A percentile compares a stretch with the other conserved stretches of the same genome.
Evolutionary conservation across 1,284 basidiomycete genomes (phyloP).

Genomic region (Ustilago hordei): DNA sequence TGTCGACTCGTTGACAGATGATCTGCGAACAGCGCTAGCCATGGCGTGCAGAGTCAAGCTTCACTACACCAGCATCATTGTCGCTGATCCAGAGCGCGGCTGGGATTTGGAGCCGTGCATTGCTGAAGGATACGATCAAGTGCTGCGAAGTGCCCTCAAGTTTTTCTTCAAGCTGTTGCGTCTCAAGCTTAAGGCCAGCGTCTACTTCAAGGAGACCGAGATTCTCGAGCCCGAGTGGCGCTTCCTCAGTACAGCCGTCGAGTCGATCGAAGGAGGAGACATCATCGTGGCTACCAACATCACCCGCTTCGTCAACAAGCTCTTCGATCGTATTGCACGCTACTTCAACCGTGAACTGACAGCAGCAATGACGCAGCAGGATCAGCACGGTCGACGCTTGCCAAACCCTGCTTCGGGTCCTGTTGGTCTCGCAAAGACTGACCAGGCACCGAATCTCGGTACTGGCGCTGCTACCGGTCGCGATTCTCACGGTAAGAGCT

Average conservation of each 20-base stretch:
- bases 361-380: conserved; percentile 73
- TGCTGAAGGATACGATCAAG: conserved; percentile 87
- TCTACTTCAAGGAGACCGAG: conserved; percentile 98
- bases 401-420: conserved; percentile 41
- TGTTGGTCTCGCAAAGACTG: conserved; percentile 33
- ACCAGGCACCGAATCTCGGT: conserved; percentile 18
- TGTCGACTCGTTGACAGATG: conserved; percentile 94
- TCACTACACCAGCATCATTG: conserved; percentile 89
- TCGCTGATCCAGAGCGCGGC: conserved; percentile 83
- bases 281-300: conserved; percentile 79
- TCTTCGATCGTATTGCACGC: conserved; percentile 80
- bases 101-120: conserved; percentile 92
- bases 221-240: conserved; percentile 96
- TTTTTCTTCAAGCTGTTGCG: conserved; percentile 95
- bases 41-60: conserved; percentile 93
- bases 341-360: conserved; percentile 94
- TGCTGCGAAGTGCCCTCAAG: conserved; percentile 86
- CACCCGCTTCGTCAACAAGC: conserved; percentile 66
- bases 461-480: conserved; percentile 35
- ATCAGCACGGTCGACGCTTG: conserved; percentile 31
- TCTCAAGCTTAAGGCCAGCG: conserved; percentile 94
- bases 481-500: conserved; percentile 49
- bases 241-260: conserved; percentile 91
- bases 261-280: conserved; percentile 89
- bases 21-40: conserved; percentile 89